A percentile compares a stretch with the other conserved stretches of the same genome.
Conservation (phyloP, 257 asterid genomes). For the Phtheirospermum japonicum region DNA sequence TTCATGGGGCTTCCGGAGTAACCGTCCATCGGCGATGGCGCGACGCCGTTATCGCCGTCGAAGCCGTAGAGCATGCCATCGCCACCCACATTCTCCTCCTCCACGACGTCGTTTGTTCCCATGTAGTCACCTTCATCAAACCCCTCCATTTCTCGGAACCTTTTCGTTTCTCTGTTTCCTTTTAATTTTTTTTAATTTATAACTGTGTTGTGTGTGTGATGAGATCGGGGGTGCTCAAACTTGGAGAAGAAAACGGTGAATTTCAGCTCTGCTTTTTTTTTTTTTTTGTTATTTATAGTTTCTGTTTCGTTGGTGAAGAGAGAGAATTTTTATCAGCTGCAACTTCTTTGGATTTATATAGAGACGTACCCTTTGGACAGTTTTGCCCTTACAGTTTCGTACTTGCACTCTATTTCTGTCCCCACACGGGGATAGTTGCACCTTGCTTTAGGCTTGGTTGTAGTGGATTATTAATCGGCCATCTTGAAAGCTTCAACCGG, state of each 20-base stretch:
- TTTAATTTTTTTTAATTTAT: background rate
- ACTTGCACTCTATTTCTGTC: no score
- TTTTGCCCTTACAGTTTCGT: no score
- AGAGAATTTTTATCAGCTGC: no score
- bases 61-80: constrained; percentile 43
- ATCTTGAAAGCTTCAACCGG: constrained; percentile 26
- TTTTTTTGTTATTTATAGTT: no score
- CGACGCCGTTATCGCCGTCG: constrained; percentile 38
- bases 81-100: constrained; percentile 34
- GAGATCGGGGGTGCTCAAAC: no score
- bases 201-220: background rate
- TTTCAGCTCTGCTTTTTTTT: no score
- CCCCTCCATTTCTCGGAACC: constrained; percentile 41
- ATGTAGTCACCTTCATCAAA: constrained; percentile 43
- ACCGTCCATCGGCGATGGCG: constrained; percentile 41
- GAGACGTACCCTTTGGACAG: no score
- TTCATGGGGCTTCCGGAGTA: constrained; percentile 30
- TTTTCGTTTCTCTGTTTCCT: background rate
- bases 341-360: no score
- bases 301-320: no score
- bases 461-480: background rate
- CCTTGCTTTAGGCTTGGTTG: no score
- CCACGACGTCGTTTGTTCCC: constrained; percentile 33
- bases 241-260: no score
- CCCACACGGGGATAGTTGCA: no score